These are phyloP conservation scores for Hippophae rhamnoides DNA, from an alignment of 306 rosid species.

Conservation along the genomic window DNA sequence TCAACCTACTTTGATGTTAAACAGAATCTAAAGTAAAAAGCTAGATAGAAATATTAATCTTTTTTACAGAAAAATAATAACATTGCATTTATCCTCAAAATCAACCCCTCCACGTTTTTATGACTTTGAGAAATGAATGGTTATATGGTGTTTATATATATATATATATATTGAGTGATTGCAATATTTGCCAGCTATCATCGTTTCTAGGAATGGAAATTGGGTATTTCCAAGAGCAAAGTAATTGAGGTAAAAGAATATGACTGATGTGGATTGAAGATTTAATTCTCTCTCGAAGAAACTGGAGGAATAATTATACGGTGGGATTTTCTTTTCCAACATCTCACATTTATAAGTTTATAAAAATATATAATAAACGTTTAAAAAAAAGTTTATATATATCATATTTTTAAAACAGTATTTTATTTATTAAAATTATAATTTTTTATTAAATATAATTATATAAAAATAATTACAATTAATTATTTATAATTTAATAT, in stretches of 20 bases:
- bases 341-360: neutral
- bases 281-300: conserved; percentile 6
- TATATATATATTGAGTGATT: neutral
- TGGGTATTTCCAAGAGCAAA: conserved; percentile 30
- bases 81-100: too few relatives aligned
- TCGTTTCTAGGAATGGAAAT: conserved; percentile 22
- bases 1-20: too few relatives aligned
- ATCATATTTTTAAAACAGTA: too few relatives aligned
- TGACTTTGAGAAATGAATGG: neutral
- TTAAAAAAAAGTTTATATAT: too few relatives aligned
- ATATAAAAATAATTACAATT: too few relatives aligned
- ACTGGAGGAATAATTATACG: neutral
- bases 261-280: conserved; percentile 32
- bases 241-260: conserved; percentile 16
- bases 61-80: too few relatives aligned
- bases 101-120: neutral
- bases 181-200: conserved; percentile 27
- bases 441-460: neutral
- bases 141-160: too few relatives aligned
- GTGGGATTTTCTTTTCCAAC: neutral
- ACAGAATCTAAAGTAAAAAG: too few relatives aligned
- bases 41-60: too few relatives aligned
- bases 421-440: too few relatives aligned
- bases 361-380: too few relatives aligned
- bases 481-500: neutral